Evolutionary conservation across 805 yeast species (phyloP).

Genomic region (Starmerella apis): DNA sequence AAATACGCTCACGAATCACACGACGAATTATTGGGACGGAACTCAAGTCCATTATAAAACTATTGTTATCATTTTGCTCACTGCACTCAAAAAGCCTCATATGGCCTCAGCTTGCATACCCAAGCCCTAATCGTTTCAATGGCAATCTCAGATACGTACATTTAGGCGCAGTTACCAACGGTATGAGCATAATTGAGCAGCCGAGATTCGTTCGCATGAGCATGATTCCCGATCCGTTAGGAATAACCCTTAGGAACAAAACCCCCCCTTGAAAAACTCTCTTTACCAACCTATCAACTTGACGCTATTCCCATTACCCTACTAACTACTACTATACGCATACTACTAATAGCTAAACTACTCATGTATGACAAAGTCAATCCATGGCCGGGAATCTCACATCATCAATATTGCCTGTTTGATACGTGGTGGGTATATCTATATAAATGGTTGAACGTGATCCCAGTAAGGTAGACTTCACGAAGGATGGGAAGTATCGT

Average conservation of each 20-base stretch:
- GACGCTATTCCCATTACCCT: no score
- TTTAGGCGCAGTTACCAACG: not conserved
- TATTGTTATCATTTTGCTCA: not conserved
- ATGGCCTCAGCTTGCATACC: conserved; percentile 2
- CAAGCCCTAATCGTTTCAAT: not conserved
- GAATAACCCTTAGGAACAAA: no score
- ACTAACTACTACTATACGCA: no score
- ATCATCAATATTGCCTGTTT: not conserved
- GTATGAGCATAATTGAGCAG: not conserved
- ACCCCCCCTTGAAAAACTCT: no score
- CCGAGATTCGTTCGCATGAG: not conserved
- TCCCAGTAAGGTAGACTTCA: conserved; percentile 43
- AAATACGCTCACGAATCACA: not conserved
- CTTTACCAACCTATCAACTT: no score
- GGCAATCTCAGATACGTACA: not conserved
- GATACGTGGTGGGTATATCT: not conserved
- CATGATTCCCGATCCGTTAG: no score
- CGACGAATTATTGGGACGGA: not conserved
- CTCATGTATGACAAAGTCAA: not conserved
- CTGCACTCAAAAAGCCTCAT: conserved; percentile 3
- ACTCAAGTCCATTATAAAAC: not conserved
- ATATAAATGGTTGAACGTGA: conserved; percentile 27
- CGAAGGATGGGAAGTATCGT: conserved; percentile 49
- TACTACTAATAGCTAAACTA: no score
- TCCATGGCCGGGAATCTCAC: not conserved